phyloP scores from a whole-genome alignment of 345 rosid genomes.

The Populus tremula region DNA sequence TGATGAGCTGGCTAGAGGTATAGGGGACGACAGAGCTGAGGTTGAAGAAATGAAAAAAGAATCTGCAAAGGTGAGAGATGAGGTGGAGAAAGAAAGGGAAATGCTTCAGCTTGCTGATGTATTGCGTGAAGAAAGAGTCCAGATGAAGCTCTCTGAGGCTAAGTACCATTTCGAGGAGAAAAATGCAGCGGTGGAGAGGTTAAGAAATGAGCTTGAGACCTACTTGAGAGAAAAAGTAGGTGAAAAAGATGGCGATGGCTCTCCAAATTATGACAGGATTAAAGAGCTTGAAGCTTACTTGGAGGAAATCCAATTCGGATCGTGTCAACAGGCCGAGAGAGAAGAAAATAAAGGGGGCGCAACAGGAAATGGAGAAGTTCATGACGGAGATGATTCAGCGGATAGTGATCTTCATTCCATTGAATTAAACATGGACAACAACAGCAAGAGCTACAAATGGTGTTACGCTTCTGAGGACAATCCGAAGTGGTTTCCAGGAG shows the following conservation, averaged over 20 bases:
- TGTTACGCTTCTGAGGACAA: conserved; percentile 58
- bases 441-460: conserved; percentile 69
- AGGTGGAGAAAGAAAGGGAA: conserved; percentile 89
- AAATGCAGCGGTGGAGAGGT: conserved; percentile 65
- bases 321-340: conserved; percentile 13
- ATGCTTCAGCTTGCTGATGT: conserved; percentile 95
- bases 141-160: conserved; percentile 94
- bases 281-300: conserved; percentile 60
- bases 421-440: conserved; percentile 81
- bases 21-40: conserved; percentile 68
- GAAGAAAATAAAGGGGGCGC: conserved; percentile 18
- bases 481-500: conserved; percentile 29
- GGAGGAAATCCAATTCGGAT: conserved; percentile 29
- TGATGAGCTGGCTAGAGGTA: conserved; percentile 74
- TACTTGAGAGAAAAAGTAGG: conserved; percentile 37
- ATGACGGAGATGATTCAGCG: conserved; percentile 55
- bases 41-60: conserved; percentile 58
- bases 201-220: conserved; percentile 64
- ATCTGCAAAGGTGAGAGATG: conserved; percentile 58
- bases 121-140: conserved; percentile 88
- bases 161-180: conserved; percentile 83
- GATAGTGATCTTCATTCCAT: conserved; percentile 91
- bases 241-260: conserved; percentile 30
- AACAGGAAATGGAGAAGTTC: conserved; percentile 31
- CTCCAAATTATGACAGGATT: conserved; percentile 41